Conservation (phyloP, 306 rosid species). For the Quercus cerris region DNA sequence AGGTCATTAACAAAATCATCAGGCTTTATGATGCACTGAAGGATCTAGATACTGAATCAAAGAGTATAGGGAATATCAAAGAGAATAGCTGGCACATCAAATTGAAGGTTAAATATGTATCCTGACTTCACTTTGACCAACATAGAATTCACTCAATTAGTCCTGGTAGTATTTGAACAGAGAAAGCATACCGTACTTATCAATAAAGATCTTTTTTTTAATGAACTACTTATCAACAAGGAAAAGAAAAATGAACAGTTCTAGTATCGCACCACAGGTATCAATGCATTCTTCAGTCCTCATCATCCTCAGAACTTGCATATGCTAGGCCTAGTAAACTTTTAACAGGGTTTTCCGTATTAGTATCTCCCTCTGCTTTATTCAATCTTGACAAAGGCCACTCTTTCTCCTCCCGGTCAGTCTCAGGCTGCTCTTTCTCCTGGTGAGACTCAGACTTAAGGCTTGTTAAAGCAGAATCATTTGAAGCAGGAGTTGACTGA, state of each 20-base stretch:
- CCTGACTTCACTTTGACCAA: not conserved
- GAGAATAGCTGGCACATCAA: slow-evolving; percentile 15
- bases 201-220: not conserved
- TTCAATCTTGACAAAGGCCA: slow-evolving; percentile 11
- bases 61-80: not conserved
- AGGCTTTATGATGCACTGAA: not conserved
- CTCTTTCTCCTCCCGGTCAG: slow-evolving; percentile 14
- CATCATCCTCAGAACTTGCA: slow-evolving; percentile 87
- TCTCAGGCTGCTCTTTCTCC: slow-evolving; percentile 29
- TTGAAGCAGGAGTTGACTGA: slow-evolving; percentile 24
- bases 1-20: not conserved
- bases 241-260: slow-evolving; percentile 1
- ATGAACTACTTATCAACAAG: slow-evolving; percentile 19
- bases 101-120: slow-evolving; percentile 5
- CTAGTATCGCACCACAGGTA: not conserved
- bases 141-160: not conserved
- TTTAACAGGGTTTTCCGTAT: slow-evolving; percentile 43
- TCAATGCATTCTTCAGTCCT: slow-evolving; percentile 41
- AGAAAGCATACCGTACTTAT: slow-evolving; percentile 26
- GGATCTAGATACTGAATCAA: not conserved
- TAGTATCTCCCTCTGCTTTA: slow-evolving; percentile 32
- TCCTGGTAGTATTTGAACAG: slow-evolving; percentile 10
- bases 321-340: slow-evolving; percentile 82
- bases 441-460: slow-evolving; percentile 21
- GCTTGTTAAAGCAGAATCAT: slow-evolving; percentile 10